Evolutionary conservation across 2,329 filamentous ascomycete species (phyloP).

Genomic region (Pezicula neosporulosa): DNA sequence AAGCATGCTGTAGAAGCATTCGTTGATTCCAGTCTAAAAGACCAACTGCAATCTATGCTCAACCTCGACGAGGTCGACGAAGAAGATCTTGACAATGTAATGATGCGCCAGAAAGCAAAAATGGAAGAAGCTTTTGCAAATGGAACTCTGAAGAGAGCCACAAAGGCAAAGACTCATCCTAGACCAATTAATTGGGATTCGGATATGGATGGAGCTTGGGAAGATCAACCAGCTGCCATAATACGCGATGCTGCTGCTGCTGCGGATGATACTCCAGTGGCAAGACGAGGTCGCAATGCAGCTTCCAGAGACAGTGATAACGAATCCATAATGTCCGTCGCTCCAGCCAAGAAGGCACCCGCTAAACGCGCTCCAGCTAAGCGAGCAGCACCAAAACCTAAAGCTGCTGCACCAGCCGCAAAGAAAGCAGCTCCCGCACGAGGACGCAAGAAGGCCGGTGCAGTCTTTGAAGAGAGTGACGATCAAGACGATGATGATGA

Average conservation of each 20-base stretch:
- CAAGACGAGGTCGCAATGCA: slow-evolving; percentile 16
- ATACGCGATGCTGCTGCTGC: slow-evolving; percentile 18
- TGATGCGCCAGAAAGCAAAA: slow-evolving; percentile 67
- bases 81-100: slow-evolving; percentile 67
- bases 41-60: slow-evolving; percentile 68
- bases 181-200: slow-evolving; percentile 82
- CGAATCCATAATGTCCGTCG: slow-evolving; percentile 32
- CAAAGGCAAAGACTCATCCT: slow-evolving; percentile 60
- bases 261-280: slow-evolving; percentile 35
- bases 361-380: slow-evolving; percentile 20
- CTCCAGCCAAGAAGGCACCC: slow-evolving; percentile 23
- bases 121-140: slow-evolving; percentile 68
- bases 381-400: slow-evolving; percentile 34
- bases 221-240: slow-evolving; percentile 66
- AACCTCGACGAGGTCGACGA: slow-evolving; percentile 66
- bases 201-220: slow-evolving; percentile 86
- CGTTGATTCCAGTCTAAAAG: slow-evolving; percentile 66
- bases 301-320: slow-evolving; percentile 50
- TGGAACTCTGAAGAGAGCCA: slow-evolving; percentile 52
- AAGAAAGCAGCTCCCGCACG: slow-evolving; percentile 30
- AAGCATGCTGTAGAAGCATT: slow-evolving; percentile 87
- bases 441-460: slow-evolving; percentile 36
- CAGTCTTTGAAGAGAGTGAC: slow-evolving; percentile 23
- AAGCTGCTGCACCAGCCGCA: slow-evolving; percentile 30
- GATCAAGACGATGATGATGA: slow-evolving; percentile 46